Conservation (phyloP, 2,329 filamentous ascomycete genomes). For the Colletotrichum magnum region DNA sequence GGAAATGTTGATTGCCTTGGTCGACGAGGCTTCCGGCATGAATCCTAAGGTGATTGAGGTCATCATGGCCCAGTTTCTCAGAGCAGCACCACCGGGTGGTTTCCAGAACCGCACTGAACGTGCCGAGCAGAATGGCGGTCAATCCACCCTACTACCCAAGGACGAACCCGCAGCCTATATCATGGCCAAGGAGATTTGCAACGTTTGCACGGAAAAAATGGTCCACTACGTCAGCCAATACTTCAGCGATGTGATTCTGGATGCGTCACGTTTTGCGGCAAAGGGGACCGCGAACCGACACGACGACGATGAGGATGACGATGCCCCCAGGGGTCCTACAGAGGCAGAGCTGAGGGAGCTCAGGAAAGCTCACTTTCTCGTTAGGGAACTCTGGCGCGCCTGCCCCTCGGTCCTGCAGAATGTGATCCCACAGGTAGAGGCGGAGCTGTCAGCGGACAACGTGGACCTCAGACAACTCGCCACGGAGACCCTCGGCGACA, state of each 20-base stretch:
- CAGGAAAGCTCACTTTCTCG: slow-evolving; percentile 87
- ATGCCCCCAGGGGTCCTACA: slow-evolving; percentile 73
- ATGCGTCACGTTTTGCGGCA: slow-evolving; percentile 76
- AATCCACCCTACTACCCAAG: slow-evolving; percentile 87
- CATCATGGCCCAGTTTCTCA: slow-evolving; percentile 94
- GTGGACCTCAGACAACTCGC: slow-evolving; percentile 87
- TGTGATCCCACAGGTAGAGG: slow-evolving; percentile 93
- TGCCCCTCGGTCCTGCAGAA: slow-evolving; percentile 90
- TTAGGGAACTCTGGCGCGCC: slow-evolving; percentile 94
- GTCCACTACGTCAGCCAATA: slow-evolving; percentile 94
- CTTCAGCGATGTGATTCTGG: slow-evolving; percentile 96
- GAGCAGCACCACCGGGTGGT: slow-evolving; percentile 81
- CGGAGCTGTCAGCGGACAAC: slow-evolving; percentile 92
- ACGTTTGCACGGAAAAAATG: slow-evolving; percentile 92
- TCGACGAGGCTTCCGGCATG: slow-evolving; percentile 86
- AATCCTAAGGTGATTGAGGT: slow-evolving; percentile 89
- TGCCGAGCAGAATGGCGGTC: slow-evolving; percentile 76
- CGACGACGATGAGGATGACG: slow-evolving; percentile 76
- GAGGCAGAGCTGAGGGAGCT: slow-evolving; percentile 90
- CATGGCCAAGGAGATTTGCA: slow-evolving; percentile 96
- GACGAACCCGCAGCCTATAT: slow-evolving; percentile 94
- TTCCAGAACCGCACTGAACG: slow-evolving; percentile 64
- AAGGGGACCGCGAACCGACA: slow-evolving; percentile 71
- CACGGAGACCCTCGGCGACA: slow-evolving; percentile 94
- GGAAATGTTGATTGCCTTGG: slow-evolving; percentile 84